phyloP scores from a whole-genome alignment of 2,329 filamentous ascomycete species.

The Aspergillus persii region DNA sequence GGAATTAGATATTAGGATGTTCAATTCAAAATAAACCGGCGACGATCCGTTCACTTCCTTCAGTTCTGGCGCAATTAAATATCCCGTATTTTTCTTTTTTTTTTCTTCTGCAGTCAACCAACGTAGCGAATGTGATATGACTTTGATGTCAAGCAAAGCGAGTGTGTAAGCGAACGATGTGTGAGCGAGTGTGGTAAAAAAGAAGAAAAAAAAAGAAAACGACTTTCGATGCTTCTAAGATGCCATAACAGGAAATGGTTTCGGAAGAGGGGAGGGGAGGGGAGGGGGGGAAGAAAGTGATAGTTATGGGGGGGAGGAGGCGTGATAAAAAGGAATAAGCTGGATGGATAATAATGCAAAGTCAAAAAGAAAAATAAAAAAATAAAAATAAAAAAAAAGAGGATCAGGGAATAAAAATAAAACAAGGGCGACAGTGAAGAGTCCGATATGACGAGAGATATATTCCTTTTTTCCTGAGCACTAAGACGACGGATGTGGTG shows the following conservation, averaged over 20 bases:
- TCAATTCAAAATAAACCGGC: slow-evolving; percentile 1
- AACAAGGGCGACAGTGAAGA: slow-evolving; percentile 9
- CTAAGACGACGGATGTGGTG: slow-evolving; percentile 16
- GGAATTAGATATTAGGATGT: slow-evolving; percentile 20
- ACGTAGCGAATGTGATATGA: slow-evolving; percentile 40
- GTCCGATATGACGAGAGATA: slow-evolving; percentile 20
- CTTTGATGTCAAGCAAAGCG: slow-evolving; percentile 36
- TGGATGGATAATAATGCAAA: slow-evolving; percentile 12
- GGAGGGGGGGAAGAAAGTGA: slow-evolving; percentile 14
- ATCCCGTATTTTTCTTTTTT: not conserved
- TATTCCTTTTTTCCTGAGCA: slow-evolving; percentile 15
- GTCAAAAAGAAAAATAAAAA: slow-evolving; percentile 11
- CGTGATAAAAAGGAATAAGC: slow-evolving; percentile 27
- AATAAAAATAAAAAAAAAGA: slow-evolving; percentile 11
- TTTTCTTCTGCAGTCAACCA: slow-evolving; percentile 19
- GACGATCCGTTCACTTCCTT: slow-evolving; percentile 7
- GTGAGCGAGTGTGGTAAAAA: slow-evolving; percentile 31
- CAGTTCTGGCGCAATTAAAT: not conserved
- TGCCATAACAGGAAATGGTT: slow-evolving; percentile 29
- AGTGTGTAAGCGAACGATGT: slow-evolving; percentile 38
- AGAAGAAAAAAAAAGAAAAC: slow-evolving; percentile 12
- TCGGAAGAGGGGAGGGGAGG: slow-evolving; percentile 17
- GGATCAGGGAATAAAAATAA: slow-evolving; percentile 4
- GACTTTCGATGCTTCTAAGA: slow-evolving; percentile 23
- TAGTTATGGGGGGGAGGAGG: slow-evolving; percentile 23